phyloP scores from a whole-genome alignment of 805 yeast genomes.

The Candida argentea region DNA sequence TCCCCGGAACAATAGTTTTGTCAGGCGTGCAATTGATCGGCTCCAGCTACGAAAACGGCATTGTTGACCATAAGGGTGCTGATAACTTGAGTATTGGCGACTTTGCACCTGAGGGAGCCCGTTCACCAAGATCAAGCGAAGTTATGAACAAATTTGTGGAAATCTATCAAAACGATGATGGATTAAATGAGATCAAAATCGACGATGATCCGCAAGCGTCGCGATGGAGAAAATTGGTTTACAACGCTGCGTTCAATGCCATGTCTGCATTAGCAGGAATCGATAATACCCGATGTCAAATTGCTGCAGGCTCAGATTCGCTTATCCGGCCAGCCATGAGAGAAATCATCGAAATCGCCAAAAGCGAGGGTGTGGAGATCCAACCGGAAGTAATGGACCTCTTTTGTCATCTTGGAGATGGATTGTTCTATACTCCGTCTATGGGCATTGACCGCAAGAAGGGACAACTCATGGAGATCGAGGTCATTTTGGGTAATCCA shows the following conservation, averaged over 20 bases:
- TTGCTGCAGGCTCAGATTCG: slow-evolving; percentile 18
- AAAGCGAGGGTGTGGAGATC: slow-evolving; percentile 52
- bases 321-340: slow-evolving; percentile 50
- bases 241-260: slow-evolving; percentile 27
- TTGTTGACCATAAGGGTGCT: slow-evolving; percentile 9
- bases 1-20: slow-evolving; percentile 23
- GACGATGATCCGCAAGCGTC: slow-evolving; percentile 21
- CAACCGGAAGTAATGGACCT: slow-evolving; percentile 38
- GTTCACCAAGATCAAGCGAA: slow-evolving; percentile 5
- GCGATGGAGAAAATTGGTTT: slow-evolving; percentile 31
- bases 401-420: slow-evolving; percentile 42
- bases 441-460: slow-evolving; percentile 31
- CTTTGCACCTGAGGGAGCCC: slow-evolving; percentile 5
- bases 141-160: slow-evolving; percentile 13
- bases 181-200: slow-evolving; percentile 12
- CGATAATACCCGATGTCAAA: slow-evolving; percentile 28
- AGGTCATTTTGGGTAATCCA: slow-evolving; percentile 31
- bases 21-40: slow-evolving; percentile 29
- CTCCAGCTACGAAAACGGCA: slow-evolving; percentile 17
- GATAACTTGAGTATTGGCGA: slow-evolving; percentile 12
- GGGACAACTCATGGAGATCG: slow-evolving; percentile 28
- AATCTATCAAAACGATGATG: slow-evolving; percentile 18
- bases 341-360: slow-evolving; percentile 57
- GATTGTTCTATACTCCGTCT: slow-evolving; percentile 31
- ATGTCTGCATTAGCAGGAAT: slow-evolving; percentile 22